Base-by-base conservation (phyloP, 495 filamentous ascomycete genomes). In the Aspergillus coremiiformis region DNA sequence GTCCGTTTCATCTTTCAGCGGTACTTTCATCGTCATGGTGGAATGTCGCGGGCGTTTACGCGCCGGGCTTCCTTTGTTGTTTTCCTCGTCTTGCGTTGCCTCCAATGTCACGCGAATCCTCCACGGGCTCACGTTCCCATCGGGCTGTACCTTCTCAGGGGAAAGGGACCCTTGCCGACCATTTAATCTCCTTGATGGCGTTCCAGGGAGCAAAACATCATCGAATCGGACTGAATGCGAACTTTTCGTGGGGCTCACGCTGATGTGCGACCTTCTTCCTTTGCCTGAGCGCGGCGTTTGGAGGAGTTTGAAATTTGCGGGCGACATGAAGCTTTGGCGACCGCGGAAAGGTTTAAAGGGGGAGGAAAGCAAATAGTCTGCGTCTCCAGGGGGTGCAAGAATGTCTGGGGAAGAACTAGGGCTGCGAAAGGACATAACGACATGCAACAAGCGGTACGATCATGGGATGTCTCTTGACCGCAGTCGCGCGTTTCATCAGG, bases 41-140 rank as follows among this genome's bases (percentile, higher is more conserved):
- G 74, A 64, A n/a, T 64, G 62, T 26, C 66, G 62, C 3, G 60
- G 52, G 22, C 62, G 64, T 57, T 77, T 75, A 35, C 55, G 66
- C 49, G 69, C 53, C 14, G 64, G 66, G 24, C 60, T 67, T 9
- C 44, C 60, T 21, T 66, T 56, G 23, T 65, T 66, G 22, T 58
- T 58, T 19, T 69, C 68, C 22, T 73, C 70, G 27, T 78, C 70
- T 47, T 76, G 77, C 51, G 79, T 78, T 10, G 79, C 79, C 66
- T 83, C 74, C 23, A 83, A 70, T 3, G 78, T 79, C 42, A 83
- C 71, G 19, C 77, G 70, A 49, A 83, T 79, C 52, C 76, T 74
- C 79, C 79, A 83, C 37, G 79, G 79, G 52, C 74, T 80, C 8
- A 66, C 56, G 56, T 70, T 66, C 17, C 67, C 68, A 10, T 75